phyloP scores from a whole-genome alignment of 352 stramenopile genomes.

The Blastocystis sp. region DNA sequence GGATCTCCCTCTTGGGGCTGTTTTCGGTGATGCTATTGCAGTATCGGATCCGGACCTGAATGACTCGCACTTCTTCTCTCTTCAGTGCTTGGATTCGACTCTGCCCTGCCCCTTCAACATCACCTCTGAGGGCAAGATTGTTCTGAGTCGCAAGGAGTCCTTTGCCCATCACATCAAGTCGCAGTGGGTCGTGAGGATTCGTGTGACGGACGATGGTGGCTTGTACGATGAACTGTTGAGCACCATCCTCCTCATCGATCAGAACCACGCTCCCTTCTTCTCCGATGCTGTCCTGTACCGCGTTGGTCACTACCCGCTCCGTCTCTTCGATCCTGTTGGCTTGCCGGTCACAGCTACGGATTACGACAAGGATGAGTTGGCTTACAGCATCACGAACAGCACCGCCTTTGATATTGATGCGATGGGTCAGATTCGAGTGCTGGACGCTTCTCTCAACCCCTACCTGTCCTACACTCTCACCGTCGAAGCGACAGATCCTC shows the following conservation, averaged over 20 bases:
- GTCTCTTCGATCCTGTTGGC: not conserved
- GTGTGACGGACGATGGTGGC: not conserved
- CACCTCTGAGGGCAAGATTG: not conserved
- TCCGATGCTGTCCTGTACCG: constrained; percentile 7
- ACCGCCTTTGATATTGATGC: constrained; percentile 11
- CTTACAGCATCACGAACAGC: not conserved
- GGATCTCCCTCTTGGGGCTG: not conserved
- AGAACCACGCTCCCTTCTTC: constrained; percentile 19
- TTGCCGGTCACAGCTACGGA: constrained; percentile 2
- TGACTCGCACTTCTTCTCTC: not conserved
- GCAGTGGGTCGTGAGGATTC: not conserved
- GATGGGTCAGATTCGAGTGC: constrained; percentile 24
- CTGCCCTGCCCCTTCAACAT: constrained; percentile 27
- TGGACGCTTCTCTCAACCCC: not conserved
- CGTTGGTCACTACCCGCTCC: not conserved
- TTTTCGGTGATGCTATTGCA: not conserved
- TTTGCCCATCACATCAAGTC: not conserved
- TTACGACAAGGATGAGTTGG: not conserved
- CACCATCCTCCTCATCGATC: not conserved
- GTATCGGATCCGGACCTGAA: constrained; percentile 12
- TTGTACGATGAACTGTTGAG: not conserved
- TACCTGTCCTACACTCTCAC: constrained; percentile 20
- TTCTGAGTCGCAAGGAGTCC: not conserved
- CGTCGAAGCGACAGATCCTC: constrained; percentile 20
- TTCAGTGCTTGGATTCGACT: not conserved